Conservation (phyloP, 1,139 yeast genomes). For the Yamadazyma songkhlaensis region DNA sequence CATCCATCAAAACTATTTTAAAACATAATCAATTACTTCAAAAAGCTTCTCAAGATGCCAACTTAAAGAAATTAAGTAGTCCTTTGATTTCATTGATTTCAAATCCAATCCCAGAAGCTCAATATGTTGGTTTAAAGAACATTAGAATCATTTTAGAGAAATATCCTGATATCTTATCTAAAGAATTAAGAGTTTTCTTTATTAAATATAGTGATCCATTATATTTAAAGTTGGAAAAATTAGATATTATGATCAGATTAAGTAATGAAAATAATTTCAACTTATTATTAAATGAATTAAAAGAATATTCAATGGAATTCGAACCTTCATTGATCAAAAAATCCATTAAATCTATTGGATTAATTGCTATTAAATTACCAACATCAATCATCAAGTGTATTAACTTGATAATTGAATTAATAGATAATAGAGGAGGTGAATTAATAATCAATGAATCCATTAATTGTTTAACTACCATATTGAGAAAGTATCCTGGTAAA, state of each 20-base stretch:
- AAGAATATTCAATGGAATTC: constrained; percentile 92
- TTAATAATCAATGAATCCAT: constrained; percentile 79
- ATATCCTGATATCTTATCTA: constrained; percentile 75
- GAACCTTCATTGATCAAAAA: constrained; percentile 86
- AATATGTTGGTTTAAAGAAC: constrained; percentile 90
- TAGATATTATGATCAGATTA: constrained; percentile 84
- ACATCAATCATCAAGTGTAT: constrained; percentile 66
- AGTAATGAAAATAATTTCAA: constrained; percentile 71
- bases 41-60: constrained; percentile 30
- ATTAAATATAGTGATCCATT: constrained; percentile 93
- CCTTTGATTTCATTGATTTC: constrained; percentile 89
- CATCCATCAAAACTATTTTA: constrained; percentile 79
- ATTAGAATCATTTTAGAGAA: constrained; percentile 87
- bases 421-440: constrained; percentile 73
- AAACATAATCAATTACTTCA: constrained; percentile 59
- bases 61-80: constrained; percentile 77
- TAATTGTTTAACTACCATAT: constrained; percentile 70
- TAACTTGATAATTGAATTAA: constrained; percentile 68
- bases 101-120: constrained; percentile 87
- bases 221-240: constrained; percentile 86
- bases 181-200: constrained; percentile 87
- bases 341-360: constrained; percentile 81
- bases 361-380: constrained; percentile 78
- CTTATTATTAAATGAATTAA: constrained; percentile 75
- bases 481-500: constrained; percentile 72